phyloP scores from a whole-genome alignment of 2,329 filamentous ascomycete species.

The Penicillium vulpinum region DNA sequence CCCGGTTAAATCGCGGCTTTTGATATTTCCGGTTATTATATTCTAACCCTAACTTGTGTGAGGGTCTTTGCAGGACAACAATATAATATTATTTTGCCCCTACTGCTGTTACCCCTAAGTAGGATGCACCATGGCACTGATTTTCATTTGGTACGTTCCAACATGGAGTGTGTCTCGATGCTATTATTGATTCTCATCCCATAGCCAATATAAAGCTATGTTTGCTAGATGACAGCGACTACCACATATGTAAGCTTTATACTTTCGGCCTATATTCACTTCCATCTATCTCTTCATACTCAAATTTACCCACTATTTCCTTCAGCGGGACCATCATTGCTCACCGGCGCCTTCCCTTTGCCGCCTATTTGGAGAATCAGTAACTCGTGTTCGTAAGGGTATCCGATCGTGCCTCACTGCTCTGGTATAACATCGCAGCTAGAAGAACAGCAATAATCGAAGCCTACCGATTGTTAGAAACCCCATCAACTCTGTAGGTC shows the following conservation, averaged over 20 bases:
- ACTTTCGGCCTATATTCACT: background rate
- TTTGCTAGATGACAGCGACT: too few species aligned
- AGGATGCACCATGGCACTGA: too few species aligned
- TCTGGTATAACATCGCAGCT: background rate
- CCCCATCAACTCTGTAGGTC: background rate
- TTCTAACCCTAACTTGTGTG: background rate
- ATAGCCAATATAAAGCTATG: background rate
- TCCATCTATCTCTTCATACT: background rate
- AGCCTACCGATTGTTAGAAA: background rate
- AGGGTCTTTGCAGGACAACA: too few species aligned
- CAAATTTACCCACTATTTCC: background rate
- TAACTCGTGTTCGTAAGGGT: background rate
- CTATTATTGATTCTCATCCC: background rate
- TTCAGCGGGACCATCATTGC: too few species aligned
- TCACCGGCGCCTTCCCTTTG: background rate
- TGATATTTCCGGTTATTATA: background rate
- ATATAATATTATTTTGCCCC: too few species aligned
- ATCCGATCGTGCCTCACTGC: background rate
- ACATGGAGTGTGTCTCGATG: background rate
- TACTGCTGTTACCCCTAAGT: too few species aligned
- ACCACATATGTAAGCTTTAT: background rate
- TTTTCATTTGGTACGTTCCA: too few species aligned
- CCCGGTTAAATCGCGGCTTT: too few species aligned
- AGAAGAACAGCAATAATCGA: background rate
- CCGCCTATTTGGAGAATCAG: background rate